These are phyloP conservation scores for Lactifluus volemus DNA, from an alignment of 768 basidiomycete species.

Conservation along the genomic window DNA sequence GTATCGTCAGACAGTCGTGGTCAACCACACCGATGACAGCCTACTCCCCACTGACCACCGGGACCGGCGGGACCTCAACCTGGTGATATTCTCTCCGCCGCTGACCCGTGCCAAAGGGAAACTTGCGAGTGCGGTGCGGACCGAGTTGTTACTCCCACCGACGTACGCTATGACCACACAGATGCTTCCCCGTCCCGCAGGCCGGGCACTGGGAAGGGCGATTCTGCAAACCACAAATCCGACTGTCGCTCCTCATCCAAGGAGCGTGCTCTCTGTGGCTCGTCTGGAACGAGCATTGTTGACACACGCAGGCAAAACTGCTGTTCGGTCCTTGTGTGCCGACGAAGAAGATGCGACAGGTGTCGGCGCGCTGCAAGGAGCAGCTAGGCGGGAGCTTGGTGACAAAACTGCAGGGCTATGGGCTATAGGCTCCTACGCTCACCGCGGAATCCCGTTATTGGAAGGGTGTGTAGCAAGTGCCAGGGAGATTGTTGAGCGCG, in stretches of 20 bases:
- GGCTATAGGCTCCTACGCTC: slow-evolving; percentile 66
- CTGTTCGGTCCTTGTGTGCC: slow-evolving; percentile 37
- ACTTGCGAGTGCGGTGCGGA: neutral
- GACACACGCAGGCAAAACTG: slow-evolving; percentile 41
- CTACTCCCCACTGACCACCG: slow-evolving; percentile 42
- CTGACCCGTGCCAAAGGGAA: neutral
- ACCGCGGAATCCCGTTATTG: slow-evolving; percentile 64
- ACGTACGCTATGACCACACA: slow-evolving; percentile 69
- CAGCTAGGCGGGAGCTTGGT: slow-evolving; percentile 25
- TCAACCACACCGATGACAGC: slow-evolving; percentile 59
- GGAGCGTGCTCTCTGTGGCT: slow-evolving; percentile 46
- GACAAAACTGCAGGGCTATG: slow-evolving; percentile 43
- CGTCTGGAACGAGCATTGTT: slow-evolving; percentile 57
- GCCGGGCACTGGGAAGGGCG: slow-evolving; percentile 27
- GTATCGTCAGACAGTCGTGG: slow-evolving; percentile 49
- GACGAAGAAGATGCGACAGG: slow-evolving; percentile 18
- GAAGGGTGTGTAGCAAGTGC: slow-evolving; percentile 77
- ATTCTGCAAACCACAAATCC: slow-evolving; percentile 74
- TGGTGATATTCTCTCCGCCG: slow-evolving; percentile 30
- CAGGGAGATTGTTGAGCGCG: slow-evolving; percentile 37
- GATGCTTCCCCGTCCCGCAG: slow-evolving; percentile 34
- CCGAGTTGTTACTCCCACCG: slow-evolving; percentile 29
- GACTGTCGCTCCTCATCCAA: slow-evolving; percentile 40
- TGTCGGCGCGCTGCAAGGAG: slow-evolving; percentile 48
- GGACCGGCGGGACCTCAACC: slow-evolving; percentile 61